Evolutionary conservation across 176 grass and related monocot genomes (phyloP), one percentile per base, ranked within the genome.

Genomic region (Metroxylon sagu): DNA sequence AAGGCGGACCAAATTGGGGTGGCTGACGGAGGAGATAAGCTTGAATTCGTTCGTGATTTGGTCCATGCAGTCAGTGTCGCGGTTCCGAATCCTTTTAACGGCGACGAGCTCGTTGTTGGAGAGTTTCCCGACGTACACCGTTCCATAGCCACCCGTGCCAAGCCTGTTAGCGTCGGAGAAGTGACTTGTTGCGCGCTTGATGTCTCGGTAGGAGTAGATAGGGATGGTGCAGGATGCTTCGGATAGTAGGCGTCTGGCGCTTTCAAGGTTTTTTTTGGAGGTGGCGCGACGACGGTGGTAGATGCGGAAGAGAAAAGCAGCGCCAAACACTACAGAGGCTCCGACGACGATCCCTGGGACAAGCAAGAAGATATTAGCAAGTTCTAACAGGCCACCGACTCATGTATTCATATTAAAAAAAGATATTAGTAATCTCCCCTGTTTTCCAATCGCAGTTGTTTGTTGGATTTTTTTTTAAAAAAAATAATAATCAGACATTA

Each of bases 51-150:
- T 98, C 3, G 75, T 76, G 15, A 91, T 58, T 59, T 66, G 43
- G 48, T 43, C 68, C 35, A 56, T 35, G 18, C 55, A 28, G 4
- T 60, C 49, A 2, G 30, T 49, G 14, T 56, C 78, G 17, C 78
- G 80, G 57, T 25, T 52, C 5, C 79, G 84, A 19, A 98, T 79
- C 15, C 93, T 71, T 76, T 98, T 98, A 72, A 98, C 84, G 72
- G 93, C 93, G 10, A 98, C 87, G 4, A 85, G 51, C 15, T 74
- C 53, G 49, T 69, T 8, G 19, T 71, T 56, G 55, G 28, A 57
- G 54, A 98, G 69, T 73, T 82, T 78, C 50, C 87, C 93, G 54
- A 92, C 76, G 71, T 98, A 98, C 16, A 98, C 93, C 16, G 87
- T 98, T 62, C 84, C 84, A 59, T 88, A 98, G 6, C 72, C 93